Base-by-base conservation (phyloP, 805 yeast genomes). In the Kazachstania africana region DNA sequence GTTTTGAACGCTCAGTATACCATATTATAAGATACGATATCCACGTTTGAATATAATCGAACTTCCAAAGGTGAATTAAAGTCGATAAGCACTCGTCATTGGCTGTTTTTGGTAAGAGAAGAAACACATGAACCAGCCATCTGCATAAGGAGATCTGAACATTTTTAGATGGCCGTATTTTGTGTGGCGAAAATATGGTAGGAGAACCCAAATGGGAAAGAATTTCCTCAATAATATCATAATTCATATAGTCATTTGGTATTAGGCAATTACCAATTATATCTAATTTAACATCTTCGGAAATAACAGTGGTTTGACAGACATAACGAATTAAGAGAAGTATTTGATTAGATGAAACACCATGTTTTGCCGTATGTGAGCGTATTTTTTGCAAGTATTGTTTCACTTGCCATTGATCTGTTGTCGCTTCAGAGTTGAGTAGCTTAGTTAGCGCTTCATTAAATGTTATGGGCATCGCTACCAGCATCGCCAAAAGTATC, bases 61-160 rank as follows among this genome's bases (percentile, higher is more conserved):
- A 56, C 33, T 55, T 56, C 46, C 65, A 44, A 14, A 50, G 44
- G 26, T 60, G 57, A 31, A 60, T 45, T 38, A 59, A 44, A 8
- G 52, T 14, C 2, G 62, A 53, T 27, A 47, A 47, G 3, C 46
- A 22, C 14, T 32, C 31, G 1, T 45, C 42, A 8, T 44, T n/a
- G 2, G 16, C 27, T 6, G 29, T 26, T 13, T 45, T 44, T 8
- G 45, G 47, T 9, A 52, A 39, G 2, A 55, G 36, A 22, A 46
- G 37, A 28, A 43, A 47, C 0, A 57, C 49, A 10, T 48, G 52
- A 2, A 57, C 50, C 15, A 62, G 32, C 67, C 67, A 62, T 20
- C 44, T 46, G 15, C 53, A 37, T 1, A 60, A 32, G 0, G 42
- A 36, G 1, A 35, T 32, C 32, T 61, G 66, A 0, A 59, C 13